These are phyloP conservation scores for Trichoderma gracile DNA, from an alignment of 2,329 filamentous ascomycete genomes.

Conservation along the genomic window DNA sequence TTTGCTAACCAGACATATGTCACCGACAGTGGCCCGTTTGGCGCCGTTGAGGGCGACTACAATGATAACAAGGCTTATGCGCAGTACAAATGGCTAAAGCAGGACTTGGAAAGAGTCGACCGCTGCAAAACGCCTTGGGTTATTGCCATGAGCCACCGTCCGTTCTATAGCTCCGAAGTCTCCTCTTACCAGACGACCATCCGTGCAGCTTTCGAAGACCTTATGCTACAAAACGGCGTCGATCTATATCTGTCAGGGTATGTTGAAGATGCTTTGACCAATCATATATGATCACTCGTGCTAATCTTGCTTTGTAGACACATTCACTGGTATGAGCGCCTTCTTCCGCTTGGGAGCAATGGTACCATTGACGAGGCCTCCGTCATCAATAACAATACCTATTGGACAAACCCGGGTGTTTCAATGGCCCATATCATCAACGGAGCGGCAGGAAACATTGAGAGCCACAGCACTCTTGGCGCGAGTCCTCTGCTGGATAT, in stretches of 20 bases:
- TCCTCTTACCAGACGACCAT: constrained; percentile 6
- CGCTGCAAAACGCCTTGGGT: constrained; percentile 18
- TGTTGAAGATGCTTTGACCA: neutral
- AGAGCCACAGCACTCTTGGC: constrained; percentile 16
- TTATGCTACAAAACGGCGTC: constrained; percentile 11
- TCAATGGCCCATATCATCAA: constrained; percentile 21
- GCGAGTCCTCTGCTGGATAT: neutral
- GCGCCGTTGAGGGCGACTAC: constrained; percentile 4
- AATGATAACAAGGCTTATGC: constrained; percentile 13
- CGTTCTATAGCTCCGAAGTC: constrained; percentile 16
- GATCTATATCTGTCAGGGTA: constrained; percentile 18
- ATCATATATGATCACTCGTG: neutral
- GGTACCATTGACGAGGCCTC: constrained; percentile 14
- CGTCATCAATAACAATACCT: constrained; percentile 11
- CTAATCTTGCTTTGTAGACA: constrained; percentile 4
- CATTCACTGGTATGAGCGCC: constrained; percentile 19
- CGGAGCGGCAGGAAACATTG: constrained; percentile 19
- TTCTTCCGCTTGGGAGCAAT: constrained; percentile 14
- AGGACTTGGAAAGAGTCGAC: constrained; percentile 10
- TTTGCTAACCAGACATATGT: constrained; percentile 17
- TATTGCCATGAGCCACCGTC: constrained; percentile 20
- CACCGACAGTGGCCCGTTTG: constrained; percentile 18
- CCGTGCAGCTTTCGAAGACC: constrained; percentile 6
- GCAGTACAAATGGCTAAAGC: constrained; percentile 14
- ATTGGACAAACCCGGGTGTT: constrained; percentile 14